Percentiles rank a stretch among this genome's conserved stretches.
These are phyloP conservation scores for Monilinia vaccinii-corymbosi DNA, from an alignment of 2,329 filamentous ascomycete genomes.

Conservation along the genomic window DNA sequence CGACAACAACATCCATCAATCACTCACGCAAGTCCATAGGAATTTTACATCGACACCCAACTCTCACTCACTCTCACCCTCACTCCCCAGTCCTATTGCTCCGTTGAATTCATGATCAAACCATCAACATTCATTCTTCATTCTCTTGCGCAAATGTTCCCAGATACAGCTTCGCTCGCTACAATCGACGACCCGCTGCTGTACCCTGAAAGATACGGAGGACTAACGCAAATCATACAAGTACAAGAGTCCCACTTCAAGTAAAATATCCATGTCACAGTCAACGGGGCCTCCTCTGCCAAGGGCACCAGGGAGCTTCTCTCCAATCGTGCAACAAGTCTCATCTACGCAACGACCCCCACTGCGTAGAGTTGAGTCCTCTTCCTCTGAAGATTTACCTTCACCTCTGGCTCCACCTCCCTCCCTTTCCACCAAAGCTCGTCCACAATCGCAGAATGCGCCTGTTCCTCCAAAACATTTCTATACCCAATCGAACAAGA, in stretches of 20 bases:
- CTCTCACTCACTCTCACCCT: too few relatives aligned
- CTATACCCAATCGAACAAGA: constrained; percentile 39
- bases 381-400: constrained; percentile 36
- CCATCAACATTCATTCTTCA: background rate
- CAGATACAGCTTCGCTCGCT: constrained; percentile 4
- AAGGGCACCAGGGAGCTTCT: constrained; percentile 29
- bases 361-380: constrained; percentile 38
- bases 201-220: constrained; percentile 6
- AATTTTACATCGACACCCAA: too few relatives aligned
- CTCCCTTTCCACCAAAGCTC: constrained; percentile 30
- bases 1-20: too few relatives aligned
- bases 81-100: too few relatives aligned
- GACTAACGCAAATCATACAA: constrained; percentile 10
- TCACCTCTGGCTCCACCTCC: constrained; percentile 8
- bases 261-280: constrained; percentile 19
- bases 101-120: background rate
- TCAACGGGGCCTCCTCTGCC: constrained; percentile 18
- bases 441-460: constrained; percentile 37
- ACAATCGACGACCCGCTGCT: constrained; percentile 9
- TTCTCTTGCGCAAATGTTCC: constrained; percentile 1
- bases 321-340: constrained; percentile 27
- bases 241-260: constrained; percentile 9
- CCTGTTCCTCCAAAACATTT: constrained; percentile 36
- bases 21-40: too few relatives aligned
- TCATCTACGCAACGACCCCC: constrained; percentile 29